These are phyloP conservation scores for Panellus pusillus DNA, from an alignment of 768 basidiomycete species.

Conservation along the genomic window DNA sequence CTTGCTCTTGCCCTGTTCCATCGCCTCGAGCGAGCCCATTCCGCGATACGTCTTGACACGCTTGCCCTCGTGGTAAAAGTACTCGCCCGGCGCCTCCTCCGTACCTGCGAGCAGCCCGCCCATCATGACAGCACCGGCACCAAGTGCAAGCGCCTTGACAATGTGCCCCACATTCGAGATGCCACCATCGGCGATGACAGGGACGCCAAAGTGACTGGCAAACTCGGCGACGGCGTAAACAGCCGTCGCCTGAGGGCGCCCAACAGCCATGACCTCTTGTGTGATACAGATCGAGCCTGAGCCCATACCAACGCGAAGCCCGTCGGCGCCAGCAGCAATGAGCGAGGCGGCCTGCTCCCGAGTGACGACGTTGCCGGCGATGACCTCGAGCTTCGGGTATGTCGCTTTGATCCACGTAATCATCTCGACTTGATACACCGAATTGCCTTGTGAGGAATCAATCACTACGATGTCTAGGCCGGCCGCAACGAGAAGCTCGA, in stretches of 20 bases:
- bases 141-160: slow-evolving; percentile 92
- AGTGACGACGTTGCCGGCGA: slow-evolving; percentile 97
- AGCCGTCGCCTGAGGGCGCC: slow-evolving; percentile 96
- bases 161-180: slow-evolving; percentile 95
- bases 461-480: slow-evolving; percentile 94
- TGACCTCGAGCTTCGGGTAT: slow-evolving; percentile 85
- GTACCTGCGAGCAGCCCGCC: slow-evolving; percentile 94
- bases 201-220: slow-evolving; percentile 88
- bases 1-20: slow-evolving; percentile 71
- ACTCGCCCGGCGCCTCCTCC: slow-evolving; percentile 96
- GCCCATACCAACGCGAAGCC: slow-evolving; percentile 96
- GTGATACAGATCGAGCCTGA: slow-evolving; percentile 99
- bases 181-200: slow-evolving; percentile 96
- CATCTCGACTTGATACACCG: slow-evolving; percentile 92
- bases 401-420: slow-evolving; percentile 88
- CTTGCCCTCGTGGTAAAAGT: slow-evolving; percentile 99
- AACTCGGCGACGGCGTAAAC: slow-evolving; percentile 97
- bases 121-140: slow-evolving; percentile 99
- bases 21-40: slow-evolving; percentile 95
- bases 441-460: slow-evolving; percentile 98
- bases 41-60: slow-evolving; percentile 98
- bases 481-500: slow-evolving; percentile 84
- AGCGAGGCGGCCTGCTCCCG: slow-evolving; percentile 94
- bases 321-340: slow-evolving; percentile 94
- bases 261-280: slow-evolving; percentile 99